phyloP scores from a whole-genome alignment of 2,329 filamentous ascomycete genomes.

The Paradendryphiella salina region DNA sequence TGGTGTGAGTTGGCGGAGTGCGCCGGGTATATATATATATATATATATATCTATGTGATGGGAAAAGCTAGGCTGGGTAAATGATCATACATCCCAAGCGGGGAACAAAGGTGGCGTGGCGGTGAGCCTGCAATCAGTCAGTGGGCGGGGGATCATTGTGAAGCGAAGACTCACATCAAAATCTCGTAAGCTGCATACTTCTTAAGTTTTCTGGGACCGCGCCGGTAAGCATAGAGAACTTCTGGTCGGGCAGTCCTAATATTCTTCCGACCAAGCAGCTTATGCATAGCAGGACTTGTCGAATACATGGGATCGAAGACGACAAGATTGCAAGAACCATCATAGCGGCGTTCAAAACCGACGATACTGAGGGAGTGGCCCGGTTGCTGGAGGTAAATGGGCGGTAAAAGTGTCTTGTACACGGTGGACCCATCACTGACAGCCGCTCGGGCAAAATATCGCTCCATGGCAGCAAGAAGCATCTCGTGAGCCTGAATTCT shows the following conservation, averaged over 20 bases:
- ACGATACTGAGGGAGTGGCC: slow-evolving; percentile 91
- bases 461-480: slow-evolving; percentile 69
- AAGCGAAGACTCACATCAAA: slow-evolving; percentile 61
- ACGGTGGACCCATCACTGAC: slow-evolving; percentile 61
- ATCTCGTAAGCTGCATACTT: slow-evolving; percentile 79
- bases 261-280: slow-evolving; percentile 56
- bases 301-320: slow-evolving; percentile 88
- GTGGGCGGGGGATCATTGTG: background rate
- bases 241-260: slow-evolving; percentile 61
- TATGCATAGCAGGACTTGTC: slow-evolving; percentile 65
- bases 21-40: slow-evolving; percentile 25
- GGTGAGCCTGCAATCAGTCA: slow-evolving; percentile 36
- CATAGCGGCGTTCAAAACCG: slow-evolving; percentile 71
- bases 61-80: slow-evolving; percentile 5
- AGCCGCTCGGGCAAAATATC: slow-evolving; percentile 68
- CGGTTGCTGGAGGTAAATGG: slow-evolving; percentile 88
- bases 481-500: slow-evolving; percentile 55
- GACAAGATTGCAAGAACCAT: slow-evolving; percentile 70
- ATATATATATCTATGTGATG: background rate
- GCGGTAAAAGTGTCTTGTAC: slow-evolving; percentile 71
- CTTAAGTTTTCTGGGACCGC: slow-evolving; percentile 67
- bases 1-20: slow-evolving; percentile 14
- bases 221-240: slow-evolving; percentile 64
- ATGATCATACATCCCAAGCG: slow-evolving; percentile 48
- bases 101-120: slow-evolving; percentile 46